phyloP scores from a whole-genome alignment of 345 rosid genomes.

The Melaleuca alternifolia region DNA sequence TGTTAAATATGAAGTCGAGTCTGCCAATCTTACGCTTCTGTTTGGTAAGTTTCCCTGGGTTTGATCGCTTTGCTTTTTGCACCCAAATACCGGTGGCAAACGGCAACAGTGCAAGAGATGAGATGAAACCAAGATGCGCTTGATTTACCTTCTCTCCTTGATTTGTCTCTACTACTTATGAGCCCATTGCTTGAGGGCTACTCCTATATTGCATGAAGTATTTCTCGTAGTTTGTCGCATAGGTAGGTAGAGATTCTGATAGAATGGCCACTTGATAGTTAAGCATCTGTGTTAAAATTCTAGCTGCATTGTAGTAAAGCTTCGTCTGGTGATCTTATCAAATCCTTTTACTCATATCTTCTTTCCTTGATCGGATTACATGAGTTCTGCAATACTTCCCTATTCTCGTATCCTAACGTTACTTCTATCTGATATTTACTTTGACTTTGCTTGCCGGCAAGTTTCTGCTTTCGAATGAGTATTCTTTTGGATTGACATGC shows the following conservation, averaged over 20 bases:
- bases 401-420: not conserved
- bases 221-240: not conserved
- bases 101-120: not conserved
- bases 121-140: not conserved
- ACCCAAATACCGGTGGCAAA: not conserved
- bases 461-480: not conserved
- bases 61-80: not conserved
- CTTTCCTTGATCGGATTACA: not conserved
- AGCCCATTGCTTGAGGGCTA: not conserved
- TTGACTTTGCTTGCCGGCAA: not conserved
- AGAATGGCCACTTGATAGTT: not conserved
- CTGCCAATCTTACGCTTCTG: not conserved
- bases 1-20: not conserved
- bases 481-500: constrained; percentile 23
- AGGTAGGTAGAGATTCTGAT: not conserved
- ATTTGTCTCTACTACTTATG: not conserved
- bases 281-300: not conserved
- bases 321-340: not conserved
- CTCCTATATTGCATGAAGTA: not conserved
- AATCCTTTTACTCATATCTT: not conserved
- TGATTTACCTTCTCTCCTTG: not conserved
- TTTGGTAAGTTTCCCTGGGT: not conserved
- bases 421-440: not conserved
- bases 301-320: not conserved
- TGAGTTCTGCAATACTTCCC: not conserved